phyloP scores from a whole-genome alignment of 192 early-diverging fungal species.

The Globomyces pollinis-pini region DNA sequence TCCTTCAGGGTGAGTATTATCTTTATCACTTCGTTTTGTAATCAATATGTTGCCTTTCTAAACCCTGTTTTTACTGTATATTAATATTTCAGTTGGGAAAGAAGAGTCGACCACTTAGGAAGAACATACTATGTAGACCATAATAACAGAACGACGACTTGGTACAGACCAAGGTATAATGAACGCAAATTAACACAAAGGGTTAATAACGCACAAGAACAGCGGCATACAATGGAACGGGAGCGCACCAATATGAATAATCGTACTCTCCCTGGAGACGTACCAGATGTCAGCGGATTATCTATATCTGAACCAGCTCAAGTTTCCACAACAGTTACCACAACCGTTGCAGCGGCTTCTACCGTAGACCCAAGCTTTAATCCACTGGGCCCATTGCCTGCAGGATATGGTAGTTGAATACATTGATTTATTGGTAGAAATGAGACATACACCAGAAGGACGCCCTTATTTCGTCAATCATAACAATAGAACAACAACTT shows the following conservation, averaged over 20 bases:
- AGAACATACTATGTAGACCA: slow-evolving; percentile 98
- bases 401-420: slow-evolving; percentile 8
- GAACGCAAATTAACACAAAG: background rate
- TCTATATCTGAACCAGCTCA: too few species aligned
- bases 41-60: slow-evolving; percentile 17
- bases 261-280: slow-evolving; percentile 67
- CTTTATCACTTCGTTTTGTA: background rate
- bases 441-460: slow-evolving; percentile 48
- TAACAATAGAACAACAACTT: slow-evolving; percentile 94
- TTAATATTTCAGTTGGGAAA: slow-evolving; percentile 77
- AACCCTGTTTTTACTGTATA: slow-evolving; percentile 1
- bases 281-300: too few species aligned
- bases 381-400: slow-evolving; percentile 12
- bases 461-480: slow-evolving; percentile 98
- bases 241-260: slow-evolving; percentile 77
- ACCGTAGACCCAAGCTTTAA: background rate
- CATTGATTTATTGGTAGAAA: background rate
- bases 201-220: slow-evolving; percentile 2
- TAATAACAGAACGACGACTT: slow-evolving; percentile 91
- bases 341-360: background rate
- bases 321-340: slow-evolving; percentile 1
- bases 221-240: slow-evolving; percentile 47
- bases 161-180: slow-evolving; percentile 57
- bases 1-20: slow-evolving; percentile 37
- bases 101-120: slow-evolving; percentile 85